Base-by-base conservation (phyloP, 2,329 filamentous ascomycete genomes). In the Cladosporium sp. region DNA sequence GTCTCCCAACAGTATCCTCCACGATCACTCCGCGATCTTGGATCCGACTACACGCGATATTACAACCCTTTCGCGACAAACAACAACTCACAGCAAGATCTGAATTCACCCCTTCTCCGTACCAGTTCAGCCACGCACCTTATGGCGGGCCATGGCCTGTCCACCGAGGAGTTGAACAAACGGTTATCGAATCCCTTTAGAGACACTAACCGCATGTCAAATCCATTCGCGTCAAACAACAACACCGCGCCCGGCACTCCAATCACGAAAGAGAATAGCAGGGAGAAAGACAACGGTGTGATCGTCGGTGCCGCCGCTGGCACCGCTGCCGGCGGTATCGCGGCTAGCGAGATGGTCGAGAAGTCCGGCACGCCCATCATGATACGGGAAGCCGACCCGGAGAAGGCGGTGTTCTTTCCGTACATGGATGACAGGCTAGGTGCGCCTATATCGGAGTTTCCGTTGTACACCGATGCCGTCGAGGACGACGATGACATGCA, bases 401-500 rank as follows among this genome's bases (percentile, higher is more conserved):
- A 70, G 61, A 67, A 71, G 61, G 59, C 64, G 38, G 56, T 58
- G 8, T 67, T 69, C 54, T 69, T 72, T 55, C 67, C 68, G 2
- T 71, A 72, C 22, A 59, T 77, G 9, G 74, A 79, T 59, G 75
- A 79, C 58, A 67, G 74, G 32, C 62, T 79, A 10, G 68, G 65
- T 14, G 72, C 71, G 8, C 74, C 75, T 1, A 68, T 70, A 18
- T 67, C 67, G 54, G 61, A 58, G 1, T 75, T 74, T 60, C 72
- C 76, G 4, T 59, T 80, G 16, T 76, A 77, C 56, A 66, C 69
- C 11, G 72, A 79, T 54, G 71, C 78, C 54, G 69, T 73, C 44
- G 78, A 81, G 59, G 70, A 71, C 22, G 78, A 81, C 56, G 78
- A 81, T 56, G 73, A 75, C 22, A 71, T 79, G 64, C 78, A 81